Base-by-base conservation (phyloP, 129 eudicot species). In the Gnaphalium uliginosum region DNA sequence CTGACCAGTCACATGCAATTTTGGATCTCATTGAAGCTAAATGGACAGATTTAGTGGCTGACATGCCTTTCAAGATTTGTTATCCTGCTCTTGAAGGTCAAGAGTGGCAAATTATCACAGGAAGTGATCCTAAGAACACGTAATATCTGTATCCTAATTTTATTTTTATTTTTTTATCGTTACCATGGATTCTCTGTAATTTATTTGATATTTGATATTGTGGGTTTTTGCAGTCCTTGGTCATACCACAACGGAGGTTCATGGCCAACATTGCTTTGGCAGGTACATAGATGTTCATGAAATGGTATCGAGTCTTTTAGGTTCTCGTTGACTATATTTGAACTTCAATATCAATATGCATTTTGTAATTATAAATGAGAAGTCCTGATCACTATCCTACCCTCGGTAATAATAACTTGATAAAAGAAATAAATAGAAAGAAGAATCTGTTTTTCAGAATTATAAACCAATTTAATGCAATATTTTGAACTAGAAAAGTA, bases 211-310 rank as follows among this genome's bases (percentile, higher is more conserved):
- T n/a, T 51, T 60, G 2, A 6, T 1, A 1, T 78, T 57, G 19
- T 72, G 32, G 75, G n/a, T 3, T 78, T 76, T 59, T 80, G 78
- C 84, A 89, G 91, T 76, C 92, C 92, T 51, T 89, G 92, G 97
- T 89, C 93, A 46, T 89, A 92, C 73, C 97, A 92, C 79, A 92
- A 92, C 57, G 97, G 89, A 54, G 97, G 97, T 27, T 81, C 96
- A 0, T 92, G 97, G 97, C 97, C 97, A 22, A 91, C 97, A 22
- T 81, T 91, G 56, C 87, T 91, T 32, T 91, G 97, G 97, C 97
- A 92, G 97, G 97, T 89, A 78, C 9, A 48, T 41, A 66, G 26
- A 63, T 33, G 15, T 41, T 75, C 39, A 22, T 70, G 61, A 74
- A 58, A 53, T 69, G 25, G 60, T 48, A 71, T 63, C 32, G 68